Evolutionary conservation across 2,329 filamentous ascomycete species (phyloP).

Genomic region (Nothophoma quercina): DNA sequence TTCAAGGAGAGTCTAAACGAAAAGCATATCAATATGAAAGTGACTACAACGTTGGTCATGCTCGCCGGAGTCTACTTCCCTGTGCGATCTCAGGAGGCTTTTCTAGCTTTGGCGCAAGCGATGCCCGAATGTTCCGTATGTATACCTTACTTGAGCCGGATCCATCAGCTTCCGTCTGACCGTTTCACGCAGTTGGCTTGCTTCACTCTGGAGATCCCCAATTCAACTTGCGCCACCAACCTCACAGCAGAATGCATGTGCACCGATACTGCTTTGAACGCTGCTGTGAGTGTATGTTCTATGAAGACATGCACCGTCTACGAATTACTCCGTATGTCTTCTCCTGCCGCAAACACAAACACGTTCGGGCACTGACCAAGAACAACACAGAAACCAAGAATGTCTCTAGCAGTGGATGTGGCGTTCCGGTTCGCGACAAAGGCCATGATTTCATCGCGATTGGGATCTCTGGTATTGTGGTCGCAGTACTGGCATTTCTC

Average conservation of each 20-base stretch:
- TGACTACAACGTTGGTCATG: constrained; percentile 5
- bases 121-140: constrained; percentile 31
- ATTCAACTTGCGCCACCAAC: constrained; percentile 49
- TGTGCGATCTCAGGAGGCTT: constrained; percentile 21
- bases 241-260: constrained; percentile 52
- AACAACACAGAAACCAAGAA: constrained; percentile 46
- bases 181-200: constrained; percentile 24
- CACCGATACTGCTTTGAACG: constrained; percentile 43
- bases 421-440: constrained; percentile 45
- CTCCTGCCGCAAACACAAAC: not conserved
- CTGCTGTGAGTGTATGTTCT: constrained; percentile 46
- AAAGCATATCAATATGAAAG: constrained; percentile 8
- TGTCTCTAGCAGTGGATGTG: constrained; percentile 47
- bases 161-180: constrained; percentile 2
- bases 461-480: constrained; percentile 37
- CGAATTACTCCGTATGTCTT: constrained; percentile 41
- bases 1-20: not conserved
- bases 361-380: not conserved
- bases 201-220: constrained; percentile 32
- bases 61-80: constrained; percentile 12
- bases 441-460: constrained; percentile 38
- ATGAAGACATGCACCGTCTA: constrained; percentile 44
- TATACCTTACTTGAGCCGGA: not conserved
- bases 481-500: constrained; percentile 44
- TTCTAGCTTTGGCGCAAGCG: constrained; percentile 17